Evolutionary conservation across 2,329 filamentous ascomycete genomes (phyloP).

Genomic region (Cryphonectria radicalis): DNA sequence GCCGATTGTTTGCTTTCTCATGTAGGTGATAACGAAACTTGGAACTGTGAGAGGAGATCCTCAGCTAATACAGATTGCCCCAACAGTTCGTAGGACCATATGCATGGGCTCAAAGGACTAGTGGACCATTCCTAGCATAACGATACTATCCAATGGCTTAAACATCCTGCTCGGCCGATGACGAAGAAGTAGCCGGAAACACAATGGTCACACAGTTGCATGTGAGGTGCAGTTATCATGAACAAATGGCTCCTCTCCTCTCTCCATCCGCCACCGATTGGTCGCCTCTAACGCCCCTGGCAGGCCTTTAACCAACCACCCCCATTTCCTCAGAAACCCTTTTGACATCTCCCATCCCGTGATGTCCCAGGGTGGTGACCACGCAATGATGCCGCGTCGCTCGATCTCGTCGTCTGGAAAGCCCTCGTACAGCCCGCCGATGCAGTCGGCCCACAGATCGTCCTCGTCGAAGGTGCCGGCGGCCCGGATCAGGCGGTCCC

Average conservation of each 20-base stretch:
- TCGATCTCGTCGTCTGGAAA: slow-evolving; percentile 48
- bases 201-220: slow-evolving; percentile 11
- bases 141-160: no score
- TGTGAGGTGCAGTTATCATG: slow-evolving; percentile 32
- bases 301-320: slow-evolving; percentile 11
- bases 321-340: not conserved
- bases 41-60: no score
- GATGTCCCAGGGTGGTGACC: slow-evolving; percentile 47
- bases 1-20: no score
- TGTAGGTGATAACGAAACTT: no score
- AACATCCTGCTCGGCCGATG: no score
- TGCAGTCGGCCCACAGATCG: slow-evolving; percentile 47
- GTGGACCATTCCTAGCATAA: no score
- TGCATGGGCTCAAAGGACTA: no score
- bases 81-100: no score
- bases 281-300: slow-evolving; percentile 39
- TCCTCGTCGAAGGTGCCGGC: slow-evolving; percentile 46
- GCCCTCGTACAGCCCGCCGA: slow-evolving; percentile 49
- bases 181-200: no score
- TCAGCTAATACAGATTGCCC: no score
- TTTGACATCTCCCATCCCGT: slow-evolving; percentile 46
- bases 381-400: slow-evolving; percentile 46
- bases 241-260: slow-evolving; percentile 39
- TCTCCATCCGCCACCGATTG: slow-evolving; percentile 41
- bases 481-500: slow-evolving; percentile 46